Evolutionary conservation across 129 eudicot genomes (phyloP).

Genomic region (Tagetes patula): DNA sequence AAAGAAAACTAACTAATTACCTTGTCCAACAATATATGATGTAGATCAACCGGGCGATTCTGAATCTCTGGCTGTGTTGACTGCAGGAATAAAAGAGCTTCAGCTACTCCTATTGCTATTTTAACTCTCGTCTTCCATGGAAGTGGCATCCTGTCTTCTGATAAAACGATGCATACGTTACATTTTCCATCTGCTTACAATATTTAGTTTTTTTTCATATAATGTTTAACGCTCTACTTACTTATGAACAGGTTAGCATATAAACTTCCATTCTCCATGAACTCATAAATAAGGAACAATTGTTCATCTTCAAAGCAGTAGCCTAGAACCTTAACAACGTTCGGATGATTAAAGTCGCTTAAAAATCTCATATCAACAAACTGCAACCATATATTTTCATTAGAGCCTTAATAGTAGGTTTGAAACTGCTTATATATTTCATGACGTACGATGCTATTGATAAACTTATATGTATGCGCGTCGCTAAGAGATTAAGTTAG

Average conservation of each 20-base stretch:
- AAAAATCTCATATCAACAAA: not conserved
- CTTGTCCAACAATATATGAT: not conserved
- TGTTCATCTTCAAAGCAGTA: not conserved
- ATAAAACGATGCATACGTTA: not conserved
- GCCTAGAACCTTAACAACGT: not conserved
- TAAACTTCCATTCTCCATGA: slow-evolving; percentile 5
- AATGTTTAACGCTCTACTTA: not conserved
- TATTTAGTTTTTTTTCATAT: not conserved
- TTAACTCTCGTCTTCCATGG: not conserved
- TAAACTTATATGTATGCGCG: too few species aligned
- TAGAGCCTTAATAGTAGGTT: too few species aligned
- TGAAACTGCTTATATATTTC: too few species aligned
- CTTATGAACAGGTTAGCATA: not conserved
- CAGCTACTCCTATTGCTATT: not conserved
- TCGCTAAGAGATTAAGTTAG: not conserved
- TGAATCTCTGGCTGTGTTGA: not conserved
- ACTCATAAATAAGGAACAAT: not conserved
- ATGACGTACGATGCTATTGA: not conserved
- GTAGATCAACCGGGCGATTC: not conserved
- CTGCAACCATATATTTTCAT: not conserved
- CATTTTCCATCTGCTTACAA: not conserved
- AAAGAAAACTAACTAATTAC: not conserved
- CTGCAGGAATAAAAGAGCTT: not conserved
- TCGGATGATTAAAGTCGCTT: not conserved
- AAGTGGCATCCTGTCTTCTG: not conserved